Percentiles rank a stretch among this genome's conserved stretches.
Conservation (phyloP, 169 alveolate genomes). For the Miamiensis avidus region DNA sequence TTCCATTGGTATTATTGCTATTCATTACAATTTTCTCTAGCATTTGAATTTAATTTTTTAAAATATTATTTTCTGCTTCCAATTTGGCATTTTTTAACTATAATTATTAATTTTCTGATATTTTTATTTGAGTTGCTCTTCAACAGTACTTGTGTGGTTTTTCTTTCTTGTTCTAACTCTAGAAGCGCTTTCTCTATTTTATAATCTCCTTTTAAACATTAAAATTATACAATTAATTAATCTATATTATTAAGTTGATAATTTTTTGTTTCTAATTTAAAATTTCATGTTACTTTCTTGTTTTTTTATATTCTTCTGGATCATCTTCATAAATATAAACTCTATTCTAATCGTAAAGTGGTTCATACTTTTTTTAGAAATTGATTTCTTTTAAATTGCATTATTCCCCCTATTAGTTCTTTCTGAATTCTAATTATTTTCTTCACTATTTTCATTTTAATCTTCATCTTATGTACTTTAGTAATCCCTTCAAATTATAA, state of each 20-base stretch:
- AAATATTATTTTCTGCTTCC: neutral
- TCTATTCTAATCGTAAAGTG: slow-evolving; percentile 3
- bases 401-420: neutral
- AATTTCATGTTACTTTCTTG: slow-evolving; percentile 16
- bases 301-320: slow-evolving; percentile 14
- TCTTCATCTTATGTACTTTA: neutral
- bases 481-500: neutral
- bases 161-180: slow-evolving; percentile 14
- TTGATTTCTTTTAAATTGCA: no score
- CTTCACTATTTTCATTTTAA: neutral
- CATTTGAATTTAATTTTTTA: slow-evolving; percentile 5
- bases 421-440: no score
- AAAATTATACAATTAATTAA: neutral
- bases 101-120: slow-evolving; percentile 7
- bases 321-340: slow-evolving; percentile 20
- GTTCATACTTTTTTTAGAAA: slow-evolving; percentile 11
- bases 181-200: slow-evolving; percentile 25
- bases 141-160: slow-evolving; percentile 1
- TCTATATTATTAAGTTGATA: neutral
- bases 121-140: neutral
- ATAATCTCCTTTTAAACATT: slow-evolving; percentile 11
- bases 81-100: neutral
- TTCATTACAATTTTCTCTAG: neutral
- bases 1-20: no score
- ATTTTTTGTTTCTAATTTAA: neutral